Percentiles rank a stretch among this genome's conserved stretches.
These are phyloP conservation scores for Xylariaceae sp. DNA, from an alignment of 2,329 filamentous ascomycete species.

Conservation along the genomic window DNA sequence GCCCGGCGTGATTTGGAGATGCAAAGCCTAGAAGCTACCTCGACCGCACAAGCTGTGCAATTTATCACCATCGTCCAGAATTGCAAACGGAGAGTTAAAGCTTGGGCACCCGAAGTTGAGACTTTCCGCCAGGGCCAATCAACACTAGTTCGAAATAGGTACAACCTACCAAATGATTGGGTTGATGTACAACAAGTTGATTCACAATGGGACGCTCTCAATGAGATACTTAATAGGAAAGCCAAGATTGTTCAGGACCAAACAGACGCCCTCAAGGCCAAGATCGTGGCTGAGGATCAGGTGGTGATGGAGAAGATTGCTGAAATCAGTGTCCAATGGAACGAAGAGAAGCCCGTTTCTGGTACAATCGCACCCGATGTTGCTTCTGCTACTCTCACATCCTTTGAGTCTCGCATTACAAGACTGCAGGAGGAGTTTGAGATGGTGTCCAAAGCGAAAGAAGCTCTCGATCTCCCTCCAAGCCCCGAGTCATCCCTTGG, in stretches of 20 bases:
- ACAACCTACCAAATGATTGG: slow-evolving; percentile 94
- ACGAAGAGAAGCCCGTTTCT: slow-evolving; percentile 95
- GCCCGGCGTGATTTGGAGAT: slow-evolving; percentile 88
- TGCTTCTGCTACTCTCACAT: slow-evolving; percentile 79
- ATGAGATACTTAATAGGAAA: slow-evolving; percentile 90
- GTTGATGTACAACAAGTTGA: slow-evolving; percentile 95
- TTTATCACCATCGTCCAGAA: slow-evolving; percentile 98
- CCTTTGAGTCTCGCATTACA: slow-evolving; percentile 85
- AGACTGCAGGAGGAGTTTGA: slow-evolving; percentile 85
- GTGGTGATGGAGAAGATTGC: slow-evolving; percentile 86
- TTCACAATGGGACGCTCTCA: slow-evolving; percentile 91
- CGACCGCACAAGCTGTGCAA: slow-evolving; percentile 94
- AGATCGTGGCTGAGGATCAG: slow-evolving; percentile 93
- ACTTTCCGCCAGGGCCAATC: slow-evolving; percentile 96
- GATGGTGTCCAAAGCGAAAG: slow-evolving; percentile 95
- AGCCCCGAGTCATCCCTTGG: slow-evolving; percentile 80
- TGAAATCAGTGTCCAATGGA: slow-evolving; percentile 87
- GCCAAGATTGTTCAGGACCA: slow-evolving; percentile 96
- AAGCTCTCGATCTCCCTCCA: slow-evolving; percentile 88
- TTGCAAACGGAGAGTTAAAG: slow-evolving; percentile 90
- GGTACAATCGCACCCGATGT: slow-evolving; percentile 90
- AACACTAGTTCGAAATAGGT: slow-evolving; percentile 86
- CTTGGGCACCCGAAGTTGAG: slow-evolving; percentile 95
- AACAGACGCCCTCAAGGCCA: slow-evolving; percentile 90
- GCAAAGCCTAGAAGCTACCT: slow-evolving; percentile 90